Conservation (phyloP, 805 yeast species). For the Ogataea nonfermentans region DNA sequence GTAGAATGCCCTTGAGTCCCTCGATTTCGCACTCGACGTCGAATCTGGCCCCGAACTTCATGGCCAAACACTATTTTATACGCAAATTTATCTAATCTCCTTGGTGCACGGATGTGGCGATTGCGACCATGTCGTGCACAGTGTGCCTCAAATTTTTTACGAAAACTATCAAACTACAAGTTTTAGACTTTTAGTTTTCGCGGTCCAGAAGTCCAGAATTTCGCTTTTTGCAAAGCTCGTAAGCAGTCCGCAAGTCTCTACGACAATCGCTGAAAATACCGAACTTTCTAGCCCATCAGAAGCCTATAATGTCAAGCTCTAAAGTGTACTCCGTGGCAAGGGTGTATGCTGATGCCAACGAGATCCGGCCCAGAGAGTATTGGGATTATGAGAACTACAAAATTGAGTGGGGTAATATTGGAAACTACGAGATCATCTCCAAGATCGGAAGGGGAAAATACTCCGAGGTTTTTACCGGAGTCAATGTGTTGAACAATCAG, state of each 20-base stretch:
- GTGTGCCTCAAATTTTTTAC: slow-evolving; percentile 5
- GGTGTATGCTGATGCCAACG: slow-evolving; percentile 81
- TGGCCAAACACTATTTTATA: too few species aligned
- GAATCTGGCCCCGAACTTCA: slow-evolving; percentile 2
- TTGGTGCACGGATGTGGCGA: slow-evolving; percentile 9
- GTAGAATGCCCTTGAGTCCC: neutral
- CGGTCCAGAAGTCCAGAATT: too few species aligned
- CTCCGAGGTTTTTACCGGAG: slow-evolving; percentile 89
- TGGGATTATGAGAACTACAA: slow-evolving; percentile 77
- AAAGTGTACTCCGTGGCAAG: slow-evolving; percentile 43
- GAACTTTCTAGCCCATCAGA: neutral
- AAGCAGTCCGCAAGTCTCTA: too few species aligned
- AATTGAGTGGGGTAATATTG: slow-evolving; percentile 81
- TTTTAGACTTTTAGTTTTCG: too few species aligned
- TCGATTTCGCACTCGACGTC: slow-evolving; percentile 2
- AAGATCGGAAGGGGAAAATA: slow-evolving; percentile 93
- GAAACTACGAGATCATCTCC: slow-evolving; percentile 78
- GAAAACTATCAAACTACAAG: too few species aligned
- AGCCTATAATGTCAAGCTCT: slow-evolving; percentile 14
- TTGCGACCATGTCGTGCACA: neutral
- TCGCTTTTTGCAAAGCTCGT: too few species aligned
- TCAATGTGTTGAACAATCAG: slow-evolving; percentile 57
- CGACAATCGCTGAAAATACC: neutral
- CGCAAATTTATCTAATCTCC: neutral
- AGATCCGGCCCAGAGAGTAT: slow-evolving; percentile 70